Evolutionary conservation across 2,329 filamentous ascomycete genomes (phyloP), one percentile per base, ranked within the genome.

Genomic region (Fragosphaeria purpurea): DNA sequence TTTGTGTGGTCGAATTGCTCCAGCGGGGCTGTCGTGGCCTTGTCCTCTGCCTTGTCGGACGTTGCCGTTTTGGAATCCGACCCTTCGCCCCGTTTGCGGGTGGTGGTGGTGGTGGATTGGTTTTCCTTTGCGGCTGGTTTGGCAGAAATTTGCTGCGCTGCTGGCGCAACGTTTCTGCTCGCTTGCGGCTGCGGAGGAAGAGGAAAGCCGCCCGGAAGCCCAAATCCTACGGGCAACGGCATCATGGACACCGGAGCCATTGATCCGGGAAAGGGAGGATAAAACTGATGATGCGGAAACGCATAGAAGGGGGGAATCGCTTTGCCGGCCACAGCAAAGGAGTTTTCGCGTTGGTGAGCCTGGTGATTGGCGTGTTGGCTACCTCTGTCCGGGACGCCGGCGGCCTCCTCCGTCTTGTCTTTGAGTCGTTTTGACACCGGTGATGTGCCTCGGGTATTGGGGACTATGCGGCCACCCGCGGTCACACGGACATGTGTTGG

Each of bases 401-500:
- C 46, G 1, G 53, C 50, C 5, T 44, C 50, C 6, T 55, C 53
- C 9, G 55, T 48, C 43, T 58, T 69, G 34, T 77, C 75, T 51
- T 68, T 75, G 50, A 65, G 57, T 62, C 69, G 71, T 61, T 79
- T 80, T 60, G 4, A 73, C 73, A 3, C 76, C 7, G 78, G 80
- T 5, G 68, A 66, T 3, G 73, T 67, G 10, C 68, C 72, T 42
- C 79, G 72, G 37, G 73, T 82, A 58, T 84, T 84, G 46, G 80
- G 80, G 1, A 85, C 81, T 57, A 85, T 84, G 39, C 79, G 73
- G 41, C 81, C 81, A 52, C 81, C 80, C 53, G 81, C 81, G 22
- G 81, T 85, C 46, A 85, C 81, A 12, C 81, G 76, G 55, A 84
- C 75, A 62, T 84, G 79, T 11, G 79, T 81, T 7, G 81, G 81